phyloP scores from a whole-genome alignment of 441 rosid genomes.

The Eutrema salsugineum region DNA sequence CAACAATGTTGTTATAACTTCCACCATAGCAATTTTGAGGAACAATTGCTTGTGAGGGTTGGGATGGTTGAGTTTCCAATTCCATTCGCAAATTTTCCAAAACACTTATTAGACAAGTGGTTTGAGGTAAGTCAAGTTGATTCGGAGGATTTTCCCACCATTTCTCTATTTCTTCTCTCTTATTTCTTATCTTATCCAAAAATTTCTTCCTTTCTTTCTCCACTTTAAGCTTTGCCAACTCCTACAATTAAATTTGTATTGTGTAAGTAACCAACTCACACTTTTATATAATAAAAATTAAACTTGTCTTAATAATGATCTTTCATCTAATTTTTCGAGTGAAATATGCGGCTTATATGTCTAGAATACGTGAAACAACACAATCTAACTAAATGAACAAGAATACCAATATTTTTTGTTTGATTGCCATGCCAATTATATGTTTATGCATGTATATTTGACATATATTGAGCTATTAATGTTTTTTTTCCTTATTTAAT shows the following conservation, averaged over 20 bases:
- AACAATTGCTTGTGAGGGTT: not conserved
- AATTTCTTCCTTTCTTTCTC: not conserved
- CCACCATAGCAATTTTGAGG: not conserved
- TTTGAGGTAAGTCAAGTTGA: not conserved
- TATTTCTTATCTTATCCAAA: not conserved
- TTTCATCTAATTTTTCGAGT: not conserved
- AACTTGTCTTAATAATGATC: not conserved
- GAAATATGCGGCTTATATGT: not conserved
- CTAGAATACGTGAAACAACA: not conserved
- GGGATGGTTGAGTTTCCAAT: not conserved
- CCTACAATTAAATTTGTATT: not conserved
- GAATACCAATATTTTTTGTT: not conserved
- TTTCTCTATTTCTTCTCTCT: not conserved
- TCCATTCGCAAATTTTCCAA: not conserved
- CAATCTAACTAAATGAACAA: not conserved
- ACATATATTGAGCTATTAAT: not conserved
- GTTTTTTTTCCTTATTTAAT: too few relatives aligned
- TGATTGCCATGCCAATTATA: not conserved
- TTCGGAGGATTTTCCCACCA: constrained; percentile 6
- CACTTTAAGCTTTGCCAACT: not conserved
- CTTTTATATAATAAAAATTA: not conserved
- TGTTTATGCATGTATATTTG: not conserved
- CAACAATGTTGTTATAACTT: not conserved
- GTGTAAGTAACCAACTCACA: not conserved
- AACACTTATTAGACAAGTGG: not conserved